phyloP scores from a whole-genome alignment of 2,329 filamentous ascomycete genomes.

The Xylariales sp. region DNA sequence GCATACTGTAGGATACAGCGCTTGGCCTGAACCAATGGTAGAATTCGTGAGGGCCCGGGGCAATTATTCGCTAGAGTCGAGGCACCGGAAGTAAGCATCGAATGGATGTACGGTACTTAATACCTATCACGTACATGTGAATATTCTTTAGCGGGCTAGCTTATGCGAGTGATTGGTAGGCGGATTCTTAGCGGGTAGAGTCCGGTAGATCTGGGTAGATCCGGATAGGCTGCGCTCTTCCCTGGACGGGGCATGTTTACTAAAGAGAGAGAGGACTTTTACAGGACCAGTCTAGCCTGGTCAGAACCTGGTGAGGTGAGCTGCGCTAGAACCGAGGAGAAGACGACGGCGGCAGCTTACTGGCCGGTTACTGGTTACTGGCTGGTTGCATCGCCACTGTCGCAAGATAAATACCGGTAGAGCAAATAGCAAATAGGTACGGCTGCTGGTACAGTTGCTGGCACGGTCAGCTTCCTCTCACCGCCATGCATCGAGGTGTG shows the following conservation, averaged over 20 bases:
- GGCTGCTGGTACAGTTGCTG: not conserved
- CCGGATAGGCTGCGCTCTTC: conserved; percentile 27
- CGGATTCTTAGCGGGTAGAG: conserved; percentile 25
- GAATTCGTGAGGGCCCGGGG: conserved; percentile 10
- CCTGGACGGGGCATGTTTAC: conserved; percentile 3
- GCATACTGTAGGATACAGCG: conserved; percentile 31
- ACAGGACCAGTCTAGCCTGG: not conserved
- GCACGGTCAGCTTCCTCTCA: conserved; percentile 36
- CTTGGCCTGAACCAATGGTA: conserved; percentile 36
- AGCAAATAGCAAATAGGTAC: conserved; percentile 15
- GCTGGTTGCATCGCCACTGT: conserved; percentile 27
- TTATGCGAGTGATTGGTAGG: conserved; percentile 40
- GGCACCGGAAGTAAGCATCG: not conserved
- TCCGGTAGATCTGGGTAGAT: conserved; percentile 41
- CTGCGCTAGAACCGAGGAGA: conserved; percentile 31
- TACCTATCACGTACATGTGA: conserved; percentile 2
- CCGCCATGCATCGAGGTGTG: conserved; percentile 36
- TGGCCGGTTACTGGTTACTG: conserved; percentile 19
- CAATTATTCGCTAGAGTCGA: conserved; percentile 23
- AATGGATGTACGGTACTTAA: not conserved
- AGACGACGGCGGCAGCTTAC: conserved; percentile 18
- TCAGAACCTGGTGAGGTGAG: conserved; percentile 18
- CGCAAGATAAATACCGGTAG: conserved; percentile 24
- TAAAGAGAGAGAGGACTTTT: conserved; percentile 17
- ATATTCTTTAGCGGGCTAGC: conserved; percentile 27